A percentile compares a stretch with the other conserved stretches of the same genome.
Conservation (phyloP, 192 early-diverging fungal species). For the Backusella sp. region DNA sequence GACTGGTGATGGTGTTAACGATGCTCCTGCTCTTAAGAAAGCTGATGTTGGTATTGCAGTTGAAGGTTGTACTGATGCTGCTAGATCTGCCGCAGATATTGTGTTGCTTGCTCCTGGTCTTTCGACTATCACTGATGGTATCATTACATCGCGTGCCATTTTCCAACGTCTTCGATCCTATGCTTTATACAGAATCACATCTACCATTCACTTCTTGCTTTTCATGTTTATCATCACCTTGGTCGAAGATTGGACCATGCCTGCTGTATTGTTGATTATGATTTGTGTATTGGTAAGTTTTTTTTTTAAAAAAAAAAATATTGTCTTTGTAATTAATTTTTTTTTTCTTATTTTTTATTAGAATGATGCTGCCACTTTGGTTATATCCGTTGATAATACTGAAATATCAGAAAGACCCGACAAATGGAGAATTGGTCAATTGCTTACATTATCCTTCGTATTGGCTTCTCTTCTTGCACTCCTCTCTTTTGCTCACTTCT, state of each 20-base stretch:
- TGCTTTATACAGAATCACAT: slow-evolving; percentile 93
- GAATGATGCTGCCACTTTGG: slow-evolving; percentile 90
- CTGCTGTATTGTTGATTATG: slow-evolving; percentile 78
- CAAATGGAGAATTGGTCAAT: slow-evolving; percentile 95
- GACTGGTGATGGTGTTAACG: slow-evolving; percentile 90
- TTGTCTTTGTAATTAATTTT: background rate
- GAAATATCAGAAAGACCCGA: slow-evolving; percentile 86
- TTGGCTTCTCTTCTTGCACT: slow-evolving; percentile 73
- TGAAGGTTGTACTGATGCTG: slow-evolving; percentile 93
- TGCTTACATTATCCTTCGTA: slow-evolving; percentile 77
- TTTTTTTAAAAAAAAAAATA: background rate
- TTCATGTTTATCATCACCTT: slow-evolving; percentile 94
- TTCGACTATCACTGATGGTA: slow-evolving; percentile 91
- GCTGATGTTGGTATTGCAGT: slow-evolving; percentile 98
- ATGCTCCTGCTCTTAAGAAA: slow-evolving; percentile 97
- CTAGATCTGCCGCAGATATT: slow-evolving; percentile 94
- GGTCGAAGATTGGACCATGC: slow-evolving; percentile 78
- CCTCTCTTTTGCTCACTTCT: slow-evolving; percentile 84
- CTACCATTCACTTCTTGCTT: slow-evolving; percentile 92
- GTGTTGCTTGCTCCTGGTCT: slow-evolving; percentile 87
- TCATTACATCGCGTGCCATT: slow-evolving; percentile 86
- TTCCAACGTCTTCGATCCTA: slow-evolving; percentile 96
- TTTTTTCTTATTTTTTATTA: slow-evolving; percentile 2
- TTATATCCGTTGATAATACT: slow-evolving; percentile 93
- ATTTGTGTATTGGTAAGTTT: slow-evolving; percentile 72